Base-by-base conservation (phyloP, 2,329 filamentous ascomycete genomes). In the Claviceps purpurea region DNA sequence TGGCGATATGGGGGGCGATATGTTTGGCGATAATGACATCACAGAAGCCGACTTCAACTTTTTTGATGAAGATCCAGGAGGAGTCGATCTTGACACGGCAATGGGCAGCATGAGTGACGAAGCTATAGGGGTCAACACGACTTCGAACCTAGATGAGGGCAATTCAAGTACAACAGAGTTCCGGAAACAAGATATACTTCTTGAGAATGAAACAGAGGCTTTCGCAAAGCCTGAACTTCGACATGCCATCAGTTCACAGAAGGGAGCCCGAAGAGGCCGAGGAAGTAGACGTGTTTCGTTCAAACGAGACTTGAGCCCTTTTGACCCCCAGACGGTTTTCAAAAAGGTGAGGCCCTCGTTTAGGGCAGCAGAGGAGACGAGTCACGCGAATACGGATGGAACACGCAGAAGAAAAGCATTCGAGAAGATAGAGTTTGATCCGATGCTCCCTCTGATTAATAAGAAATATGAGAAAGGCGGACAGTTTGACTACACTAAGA, bases 1-100 rank as follows among this genome's bases (percentile, higher is more conserved):
- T 60, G 82, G 77, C 20, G 84, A 87, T 51, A 73, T 86, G 57
- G 81, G 81, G 13, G 78, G 77, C 8, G 83, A 87, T 57, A 78
- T 84, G 58, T 88, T 87, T 65, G 81, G 76, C n/a, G 78, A 82
- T n/a, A 77, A 80, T 56, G 79, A 82, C 57, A 75, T 91, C n/a
- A 89, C 84, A 1, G 87, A 93, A 58, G 86, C 81, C 5, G 87
- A 93, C 61, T 91, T 91, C 63, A 87, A 79, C 62, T 91, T 90
- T 65, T 91, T 91, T 58, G 86, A 91, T 59, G 82, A 85, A 55
- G 68, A 76, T 26, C 72, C 76, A 3, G 70, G 64, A 2, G 67
- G 65, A 11, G 64, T 67, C 24, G 70, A 70, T 43, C 53, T 74
- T 42, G 67, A 69, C 22, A 58, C 64, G 20, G 50, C 62, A 1